Base-by-base conservation (phyloP, 176 grass and related monocot species). In the Oryza coarctata region DNA sequence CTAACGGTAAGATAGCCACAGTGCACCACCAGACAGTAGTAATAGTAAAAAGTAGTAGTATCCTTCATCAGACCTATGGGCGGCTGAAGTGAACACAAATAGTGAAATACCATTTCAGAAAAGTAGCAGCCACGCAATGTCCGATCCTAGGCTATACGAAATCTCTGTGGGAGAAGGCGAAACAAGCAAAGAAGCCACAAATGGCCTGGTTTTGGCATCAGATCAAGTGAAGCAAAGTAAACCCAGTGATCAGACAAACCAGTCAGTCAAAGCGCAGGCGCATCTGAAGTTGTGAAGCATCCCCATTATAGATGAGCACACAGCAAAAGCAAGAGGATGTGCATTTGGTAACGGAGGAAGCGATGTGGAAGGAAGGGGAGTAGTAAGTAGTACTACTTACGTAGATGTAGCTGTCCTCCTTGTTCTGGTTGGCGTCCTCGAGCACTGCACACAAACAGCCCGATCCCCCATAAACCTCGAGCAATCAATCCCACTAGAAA, bases 381-480 rank as follows among this genome's bases (percentile, higher is more conserved):
- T 23, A 2, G 41, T 13, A 43, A 43, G 43, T 4, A n/a, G n/a
- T n/a, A n/a, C n/a, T n/a, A 68, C 87, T 91, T 58, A 95, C 96
- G 28, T 90, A 99, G 44, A 99, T 99, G 91, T 86, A 95, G 82
- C 90, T 85, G 68, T 95, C 91, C 74, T 97, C 92, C 83, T 87
- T 97, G 39, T 68, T 91, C 87, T 91, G 89, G 77, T 74, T 94
- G 23, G 80, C 87, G 28, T 91, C 92, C 43, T 92, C 87, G 86
- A 95, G 11, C 69, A 98, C 96, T 98, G 87, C 78, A 28, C 1
- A 6, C 5, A 52, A 52, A 22, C 84, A 93, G 80, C n/a, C 6
- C 27, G 33, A 82, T 0, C 80, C 85, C 65, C 79, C 3, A 68
- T 17, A 80, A 81, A 76, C 64, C 64, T n/a, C 50, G 52, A 62